Evolutionary conservation across 176 grass and related monocot genomes (phyloP), one percentile per base, ranked within the genome.

Genomic region (Musa troglodytarum): DNA sequence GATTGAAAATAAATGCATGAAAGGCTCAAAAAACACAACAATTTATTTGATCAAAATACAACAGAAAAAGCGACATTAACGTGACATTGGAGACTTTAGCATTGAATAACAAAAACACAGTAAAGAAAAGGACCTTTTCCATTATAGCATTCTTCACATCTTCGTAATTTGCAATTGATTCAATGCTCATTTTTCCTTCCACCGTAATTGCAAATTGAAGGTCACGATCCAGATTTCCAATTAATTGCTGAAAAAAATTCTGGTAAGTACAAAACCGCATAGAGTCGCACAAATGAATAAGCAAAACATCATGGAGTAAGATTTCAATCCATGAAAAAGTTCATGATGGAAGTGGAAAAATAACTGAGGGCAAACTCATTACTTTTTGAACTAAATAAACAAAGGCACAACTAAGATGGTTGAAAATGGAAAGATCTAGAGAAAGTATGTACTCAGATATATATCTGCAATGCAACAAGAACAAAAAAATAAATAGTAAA

Each of bases 121-220:
- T 24, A 25, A 28, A 12, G 9, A 66, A 74, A 61, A 80, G 34
- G 34, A 96, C 93, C 90, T 98, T 98, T 78, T 91, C 83, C 82
- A 80, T 79, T 85, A 98, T 93, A 74, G 86, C 84, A 89, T 89
- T 92, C 77, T 93, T 98, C 68, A 98, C 88, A 85, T 98, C 94
- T 76, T 98, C 90, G 81, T 98, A 98, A 77, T 98, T 98, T 65
- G 63, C 81, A 68, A 98, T 82, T 71, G 90, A 93, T 83, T 85
- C 80, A 76, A 93, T 79, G 72, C 91, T 90, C 80, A 98, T 77
- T 85, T 98, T 98, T 73, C 94, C 94, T 86, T 98, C 90, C 17
- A 98, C 86, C 20, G 82, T 50, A 82, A 93, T 98, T 64, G 88
- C 84, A 82, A 93, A 93, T 93, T 87, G 94, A 71, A 98, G 85